Evolutionary conservation across 208 protist genomes (phyloP).

Genomic region (Leptomonas seymouri): DNA sequence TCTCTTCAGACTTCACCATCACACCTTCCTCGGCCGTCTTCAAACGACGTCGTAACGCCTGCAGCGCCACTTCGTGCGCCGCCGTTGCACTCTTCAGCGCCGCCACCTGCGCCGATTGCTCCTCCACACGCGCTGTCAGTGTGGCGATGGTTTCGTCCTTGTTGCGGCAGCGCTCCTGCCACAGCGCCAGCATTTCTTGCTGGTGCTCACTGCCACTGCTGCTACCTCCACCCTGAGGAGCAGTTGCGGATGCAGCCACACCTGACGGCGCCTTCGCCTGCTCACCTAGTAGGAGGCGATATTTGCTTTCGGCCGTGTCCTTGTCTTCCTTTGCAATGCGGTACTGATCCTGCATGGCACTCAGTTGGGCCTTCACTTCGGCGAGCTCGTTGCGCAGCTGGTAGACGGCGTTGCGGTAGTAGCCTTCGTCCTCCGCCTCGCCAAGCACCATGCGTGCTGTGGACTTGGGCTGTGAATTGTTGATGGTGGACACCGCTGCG

Average conservation of each 20-base stretch:
- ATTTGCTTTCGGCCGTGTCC: constrained; percentile 48
- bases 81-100: constrained; percentile 57
- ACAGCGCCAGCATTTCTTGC: constrained; percentile 24
- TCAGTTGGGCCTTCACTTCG: constrained; percentile 30
- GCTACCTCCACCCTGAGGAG: not conserved
- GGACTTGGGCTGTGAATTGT: not conserved
- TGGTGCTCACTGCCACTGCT: not conserved
- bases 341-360: constrained; percentile 46
- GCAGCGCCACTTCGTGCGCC: constrained; percentile 56
- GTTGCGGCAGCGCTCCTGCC: constrained; percentile 46
- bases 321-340: constrained; percentile 38
- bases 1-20: constrained; percentile 51
- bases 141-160: constrained; percentile 59
- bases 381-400: constrained; percentile 62
- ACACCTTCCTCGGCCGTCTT: constrained; percentile 56
- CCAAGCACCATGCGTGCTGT: not conserved
- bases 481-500: not conserved
- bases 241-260: not conserved
- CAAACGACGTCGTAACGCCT: constrained; percentile 52
- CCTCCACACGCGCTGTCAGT: constrained; percentile 53
- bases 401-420: constrained; percentile 39
- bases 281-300: constrained; percentile 51
- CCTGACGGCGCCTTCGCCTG: constrained; percentile 17
- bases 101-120: constrained; percentile 43
- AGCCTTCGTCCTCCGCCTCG: constrained; percentile 34